phyloP scores from a whole-genome alignment of 2,329 filamentous ascomycete genomes.

The Pseudogymnoascus sp. region DNA sequence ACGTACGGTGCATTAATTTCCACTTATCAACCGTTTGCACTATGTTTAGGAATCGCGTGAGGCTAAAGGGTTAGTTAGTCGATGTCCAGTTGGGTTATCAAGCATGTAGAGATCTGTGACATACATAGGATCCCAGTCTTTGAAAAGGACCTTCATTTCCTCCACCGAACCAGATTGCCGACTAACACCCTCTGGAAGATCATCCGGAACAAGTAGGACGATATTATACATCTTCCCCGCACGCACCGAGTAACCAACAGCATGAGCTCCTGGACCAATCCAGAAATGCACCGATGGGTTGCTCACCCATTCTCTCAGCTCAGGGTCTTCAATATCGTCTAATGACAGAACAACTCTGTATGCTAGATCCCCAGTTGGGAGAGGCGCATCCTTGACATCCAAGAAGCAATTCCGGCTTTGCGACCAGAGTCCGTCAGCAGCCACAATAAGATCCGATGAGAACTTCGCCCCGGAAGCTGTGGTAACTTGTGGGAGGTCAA shows the following conservation, averaged over 20 bases:
- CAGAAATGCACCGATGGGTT: conserved; percentile 42
- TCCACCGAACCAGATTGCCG: conserved; percentile 35
- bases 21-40: conserved; percentile 35
- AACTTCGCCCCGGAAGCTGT: conserved; percentile 22
- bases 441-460: conserved; percentile 35
- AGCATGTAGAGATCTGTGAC: background rate
- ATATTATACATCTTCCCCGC: conserved; percentile 41
- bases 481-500: conserved; percentile 23
- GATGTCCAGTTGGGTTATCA: too few species aligned
- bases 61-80: conserved; percentile 41
- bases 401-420: conserved; percentile 36
- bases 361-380: conserved; percentile 41
- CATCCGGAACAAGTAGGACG: conserved; percentile 38
- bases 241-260: conserved; percentile 42
- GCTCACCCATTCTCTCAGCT: conserved; percentile 34
- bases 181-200: conserved; percentile 31
- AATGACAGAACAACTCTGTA: conserved; percentile 42
- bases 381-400: conserved; percentile 40
- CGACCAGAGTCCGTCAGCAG: conserved; percentile 39
- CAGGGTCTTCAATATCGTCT: conserved; percentile 38
- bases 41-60: conserved; percentile 50
- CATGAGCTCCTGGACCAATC: conserved; percentile 44
- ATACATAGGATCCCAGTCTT: conserved; percentile 37
- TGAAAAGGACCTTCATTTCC: conserved; percentile 38
- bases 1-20: background rate